Conservation (phyloP, 1,139 yeast genomes). For the Pichia sp. region DNA sequence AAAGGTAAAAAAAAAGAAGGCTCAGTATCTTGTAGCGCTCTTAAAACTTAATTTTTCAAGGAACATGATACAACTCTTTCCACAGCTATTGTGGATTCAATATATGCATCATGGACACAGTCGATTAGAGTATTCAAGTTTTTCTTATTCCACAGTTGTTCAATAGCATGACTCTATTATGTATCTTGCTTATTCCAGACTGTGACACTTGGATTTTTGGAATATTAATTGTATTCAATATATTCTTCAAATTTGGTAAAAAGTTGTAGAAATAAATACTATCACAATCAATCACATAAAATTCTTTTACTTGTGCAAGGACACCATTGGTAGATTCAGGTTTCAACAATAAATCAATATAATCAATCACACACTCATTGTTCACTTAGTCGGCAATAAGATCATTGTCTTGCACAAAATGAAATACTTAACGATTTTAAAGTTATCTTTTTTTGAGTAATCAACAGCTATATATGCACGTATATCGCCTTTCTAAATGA, state of each 20-base stretch:
- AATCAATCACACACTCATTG: conserved; percentile 18
- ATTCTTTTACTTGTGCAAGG: conserved; percentile 34
- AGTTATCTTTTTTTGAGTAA: conserved; percentile 27
- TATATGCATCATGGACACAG: conserved; percentile 42
- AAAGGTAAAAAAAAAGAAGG: neutral
- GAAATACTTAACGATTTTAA: conserved; percentile 31
- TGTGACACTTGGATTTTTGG: conserved; percentile 19
- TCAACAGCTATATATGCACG: conserved; percentile 22
- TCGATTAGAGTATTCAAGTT: conserved; percentile 46
- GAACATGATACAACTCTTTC: conserved; percentile 40
- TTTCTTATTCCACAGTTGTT: conserved; percentile 38
- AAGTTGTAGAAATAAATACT: conserved; percentile 9
- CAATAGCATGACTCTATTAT: conserved; percentile 19
- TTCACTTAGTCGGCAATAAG: conserved; percentile 26
- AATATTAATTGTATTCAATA: no score
- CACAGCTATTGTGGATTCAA: conserved; percentile 46
- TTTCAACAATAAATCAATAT: conserved; percentile 20
- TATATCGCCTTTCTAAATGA: conserved; percentile 15
- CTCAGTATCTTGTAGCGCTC: neutral
- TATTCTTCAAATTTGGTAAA: conserved; percentile 11
- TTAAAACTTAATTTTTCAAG: conserved; percentile 54
- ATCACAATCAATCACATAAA: conserved; percentile 24
- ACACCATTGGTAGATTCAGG: conserved; percentile 27
- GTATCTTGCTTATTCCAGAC: conserved; percentile 10
- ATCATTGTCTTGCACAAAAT: conserved; percentile 26